phyloP scores from a whole-genome alignment of 495 filamentous ascomycete species.

The Sphaerosporella brunnea region DNA sequence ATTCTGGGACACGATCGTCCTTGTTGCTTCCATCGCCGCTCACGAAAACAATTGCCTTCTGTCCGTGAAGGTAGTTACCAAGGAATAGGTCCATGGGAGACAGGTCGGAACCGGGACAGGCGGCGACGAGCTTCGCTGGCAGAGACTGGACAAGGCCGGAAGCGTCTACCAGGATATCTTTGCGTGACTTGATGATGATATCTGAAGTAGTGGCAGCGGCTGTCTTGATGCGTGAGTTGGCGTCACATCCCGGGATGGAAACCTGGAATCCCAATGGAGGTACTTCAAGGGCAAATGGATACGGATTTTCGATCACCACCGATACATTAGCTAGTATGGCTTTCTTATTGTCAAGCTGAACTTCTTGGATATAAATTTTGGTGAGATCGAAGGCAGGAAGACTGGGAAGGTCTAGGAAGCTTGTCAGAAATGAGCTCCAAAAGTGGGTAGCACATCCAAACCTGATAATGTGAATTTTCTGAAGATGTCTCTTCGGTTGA shows the following conservation, averaged over 20 bases:
- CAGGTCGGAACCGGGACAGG: conserved; percentile 52
- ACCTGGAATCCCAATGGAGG: conserved; percentile 71
- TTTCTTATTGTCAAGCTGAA: conserved; percentile 34
- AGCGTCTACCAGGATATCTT: conserved; percentile 47
- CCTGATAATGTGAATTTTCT: conserved; percentile 2
- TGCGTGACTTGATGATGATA: conserved; percentile 45
- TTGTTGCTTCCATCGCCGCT: conserved; percentile 24
- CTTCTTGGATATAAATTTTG: conserved; percentile 56
- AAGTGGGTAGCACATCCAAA: background rate
- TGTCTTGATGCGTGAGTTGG: conserved; percentile 39
- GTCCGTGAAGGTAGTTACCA: conserved; percentile 60
- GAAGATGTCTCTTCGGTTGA: conserved; percentile 52
- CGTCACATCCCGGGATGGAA: conserved; percentile 55
- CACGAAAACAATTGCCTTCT: conserved; percentile 59
- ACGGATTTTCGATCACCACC: conserved; percentile 48
- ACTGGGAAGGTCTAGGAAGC: conserved; percentile 42
- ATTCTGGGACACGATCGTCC: conserved; percentile 44
- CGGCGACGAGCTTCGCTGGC: conserved; percentile 46
- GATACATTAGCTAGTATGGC: conserved; percentile 65
- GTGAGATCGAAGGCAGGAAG: conserved; percentile 64
- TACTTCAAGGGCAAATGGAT: conserved; percentile 52
- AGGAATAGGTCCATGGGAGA: conserved; percentile 80
- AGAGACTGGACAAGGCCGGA: conserved; percentile 50
- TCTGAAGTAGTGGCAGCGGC: conserved; percentile 53
- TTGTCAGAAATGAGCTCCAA: background rate